Base-by-base conservation (phyloP, 306 rosid genomes). In the Trifolium dubium region DNA sequence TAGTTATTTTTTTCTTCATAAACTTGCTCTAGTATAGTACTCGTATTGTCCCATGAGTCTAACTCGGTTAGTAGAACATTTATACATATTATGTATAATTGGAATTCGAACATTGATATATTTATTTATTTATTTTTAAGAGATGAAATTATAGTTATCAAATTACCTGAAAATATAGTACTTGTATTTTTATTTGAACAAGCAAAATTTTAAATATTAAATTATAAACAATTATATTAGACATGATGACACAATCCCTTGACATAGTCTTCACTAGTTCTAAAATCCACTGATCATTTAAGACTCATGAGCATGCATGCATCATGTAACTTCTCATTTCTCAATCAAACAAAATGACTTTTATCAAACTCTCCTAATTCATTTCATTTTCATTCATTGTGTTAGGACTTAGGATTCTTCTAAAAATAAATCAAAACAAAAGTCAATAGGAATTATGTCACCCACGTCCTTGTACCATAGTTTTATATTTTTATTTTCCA, bases 201-300 rank as follows among this genome's bases (percentile, higher is more conserved):
- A 50, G 4, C 23, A 50, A 50, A n/a, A 49, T 49, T 49, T n/a
- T n/a, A n/a, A n/a, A 49, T 49, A 14, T n/a, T n/a, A n/a, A 50
- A 50, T 6, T 15, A 15, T 18, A 50, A 50, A 51, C 28, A 15
- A 15, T 51, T 43, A 43, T 14, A 43, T 43, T 43, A 43, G 14
- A 51, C 47, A 77, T 11, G 53, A 69, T 70, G 67, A 51, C 64
- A 51, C 15, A 51, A 71, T 77, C 64, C 6, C 9, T 23, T 68
- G 32, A 47, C 35, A 67, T 1, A 49, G 11, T 49, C 49, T 29
- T 41, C 28, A 49, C 1, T 8, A 18, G 28, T 10, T 53, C 66
- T 75, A 64, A 65, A 75, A 53, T 61, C 34, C 34, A 17, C 19
- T n/a, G 28, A 73, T 47, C 6, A 8, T 5, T 4, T 5, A 49